Base-by-base conservation (phyloP, 2,329 filamentous ascomycete species). In the Colletotrichum destructivum region DNA sequence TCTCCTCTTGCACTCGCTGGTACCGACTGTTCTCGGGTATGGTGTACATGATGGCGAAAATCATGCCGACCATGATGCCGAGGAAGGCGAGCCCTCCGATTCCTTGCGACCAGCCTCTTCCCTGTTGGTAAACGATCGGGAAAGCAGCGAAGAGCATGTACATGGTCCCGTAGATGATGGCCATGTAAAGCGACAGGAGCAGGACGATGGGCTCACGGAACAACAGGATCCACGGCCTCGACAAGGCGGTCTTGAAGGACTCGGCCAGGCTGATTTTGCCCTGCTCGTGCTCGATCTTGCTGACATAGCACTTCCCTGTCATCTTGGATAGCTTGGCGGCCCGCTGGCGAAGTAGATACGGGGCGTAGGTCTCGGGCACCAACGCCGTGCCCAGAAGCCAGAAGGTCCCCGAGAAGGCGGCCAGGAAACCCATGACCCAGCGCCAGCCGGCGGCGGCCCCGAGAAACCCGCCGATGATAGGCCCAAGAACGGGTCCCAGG, bases 191-290 rank as follows among this genome's bases (percentile, higher is more conserved):
- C 35, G 87, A 89, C 2, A 91, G 83, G 4, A 93, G 81, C 13
- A 91, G 78, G 26, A 94, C 91, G 75, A 94, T 94, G 1, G 92
- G 92, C 77, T 94, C 92, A 59, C 83, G 82, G 83, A 93, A 91
- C 11, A 94, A 86, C 62, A 94, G 85, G 54, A 91, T 83, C 90
- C 91, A 92, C 0, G 92, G 92, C 2, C 92, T 86, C 62, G 15
- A 86, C 84, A 62, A 80, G 0, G 75, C 74, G 3, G 13, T 65
- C 55, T 62, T 74, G 3, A 90, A 74, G 81, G 89, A 88, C 31
- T 88, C 89, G 7, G 88, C 18, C 9, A 75, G 18, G 0, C 69
- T 72, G 5, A 56, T 67, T 21, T 60, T 66, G 9, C 64, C 55
- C 86, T 84, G 73, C 89, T 87, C 67, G 86, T 77, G 73, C 85